Conservation (phyloP, 176 grass and related monocot species). For the Secale cereale region DNA sequence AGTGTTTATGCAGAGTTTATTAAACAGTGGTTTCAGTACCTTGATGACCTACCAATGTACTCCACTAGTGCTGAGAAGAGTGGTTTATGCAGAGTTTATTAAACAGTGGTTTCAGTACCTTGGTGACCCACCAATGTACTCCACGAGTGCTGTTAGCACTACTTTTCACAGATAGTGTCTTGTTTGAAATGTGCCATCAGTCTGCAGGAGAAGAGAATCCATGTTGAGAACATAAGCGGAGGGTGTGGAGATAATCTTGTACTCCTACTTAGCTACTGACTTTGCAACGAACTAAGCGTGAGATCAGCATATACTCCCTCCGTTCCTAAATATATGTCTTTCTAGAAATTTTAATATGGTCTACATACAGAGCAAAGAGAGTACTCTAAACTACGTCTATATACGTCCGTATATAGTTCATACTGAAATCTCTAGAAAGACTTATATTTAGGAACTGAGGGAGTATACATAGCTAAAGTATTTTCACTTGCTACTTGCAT, state of each 20-base stretch:
- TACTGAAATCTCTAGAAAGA: too few species aligned
- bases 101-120: neutral
- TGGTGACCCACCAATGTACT: neutral
- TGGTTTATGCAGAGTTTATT: too few species aligned
- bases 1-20: too few species aligned
- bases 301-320: neutral
- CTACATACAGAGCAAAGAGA: too few species aligned
- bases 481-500: neutral
- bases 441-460: too few species aligned
- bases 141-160: neutral
- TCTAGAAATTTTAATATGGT: too few species aligned
- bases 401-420: too few species aligned
- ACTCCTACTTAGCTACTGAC: neutral
- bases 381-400: too few species aligned
- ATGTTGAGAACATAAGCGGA: neutral
- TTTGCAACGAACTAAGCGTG: neutral
- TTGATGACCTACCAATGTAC: neutral
- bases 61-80: neutral
- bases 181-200: neutral
- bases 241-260: neutral
- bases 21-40: neutral
- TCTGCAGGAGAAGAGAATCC: neutral
- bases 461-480: neutral
- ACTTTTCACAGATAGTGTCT: neutral
- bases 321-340: too few species aligned